Evolutionary conservation across 345 rosid species (phyloP).

Genomic region (Trapa bicornis): DNA sequence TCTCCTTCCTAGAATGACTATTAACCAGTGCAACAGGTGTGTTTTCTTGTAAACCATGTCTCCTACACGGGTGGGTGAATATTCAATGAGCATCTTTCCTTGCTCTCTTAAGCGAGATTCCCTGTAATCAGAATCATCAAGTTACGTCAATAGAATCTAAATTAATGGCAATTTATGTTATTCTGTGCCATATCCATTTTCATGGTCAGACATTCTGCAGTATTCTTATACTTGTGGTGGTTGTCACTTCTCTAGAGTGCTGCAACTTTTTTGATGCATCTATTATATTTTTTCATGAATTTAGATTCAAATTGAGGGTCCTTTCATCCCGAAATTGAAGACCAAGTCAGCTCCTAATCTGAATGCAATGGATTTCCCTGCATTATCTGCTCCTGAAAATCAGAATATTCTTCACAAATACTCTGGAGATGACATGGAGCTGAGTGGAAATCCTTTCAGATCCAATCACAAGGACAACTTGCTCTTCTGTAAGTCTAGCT

Average conservation of each 20-base stretch:
- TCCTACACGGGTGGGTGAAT: too few relatives aligned
- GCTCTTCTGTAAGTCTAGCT: constrained; percentile 57
- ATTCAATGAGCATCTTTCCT: too few relatives aligned
- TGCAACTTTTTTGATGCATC: background rate
- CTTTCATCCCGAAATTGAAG: constrained; percentile 63
- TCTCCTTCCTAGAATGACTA: too few relatives aligned
- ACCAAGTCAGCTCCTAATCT: constrained; percentile 60
- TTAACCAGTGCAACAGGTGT: too few relatives aligned
- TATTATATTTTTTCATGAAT: constrained; percentile 9
- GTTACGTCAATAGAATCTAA: background rate
- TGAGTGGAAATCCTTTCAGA: constrained; percentile 43
- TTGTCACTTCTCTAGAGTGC: background rate
- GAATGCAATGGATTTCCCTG: constrained; percentile 73
- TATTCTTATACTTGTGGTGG: background rate
- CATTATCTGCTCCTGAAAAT: constrained; percentile 47
- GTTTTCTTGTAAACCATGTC: too few relatives aligned
- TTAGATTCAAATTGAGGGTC: constrained; percentile 90
- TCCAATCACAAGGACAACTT: constrained; percentile 58
- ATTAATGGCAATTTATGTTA: background rate
- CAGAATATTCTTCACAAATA: constrained; percentile 43
- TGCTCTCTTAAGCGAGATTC: too few relatives aligned
- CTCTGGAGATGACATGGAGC: constrained; percentile 61
- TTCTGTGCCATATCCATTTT: background rate
- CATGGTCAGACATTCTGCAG: background rate
- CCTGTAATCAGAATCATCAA: too few relatives aligned